Evolutionary conservation across 192 early-diverging fungal genomes (phyloP), one percentile per base, ranked within the genome.

Genomic region (Podila minutissima): DNA sequence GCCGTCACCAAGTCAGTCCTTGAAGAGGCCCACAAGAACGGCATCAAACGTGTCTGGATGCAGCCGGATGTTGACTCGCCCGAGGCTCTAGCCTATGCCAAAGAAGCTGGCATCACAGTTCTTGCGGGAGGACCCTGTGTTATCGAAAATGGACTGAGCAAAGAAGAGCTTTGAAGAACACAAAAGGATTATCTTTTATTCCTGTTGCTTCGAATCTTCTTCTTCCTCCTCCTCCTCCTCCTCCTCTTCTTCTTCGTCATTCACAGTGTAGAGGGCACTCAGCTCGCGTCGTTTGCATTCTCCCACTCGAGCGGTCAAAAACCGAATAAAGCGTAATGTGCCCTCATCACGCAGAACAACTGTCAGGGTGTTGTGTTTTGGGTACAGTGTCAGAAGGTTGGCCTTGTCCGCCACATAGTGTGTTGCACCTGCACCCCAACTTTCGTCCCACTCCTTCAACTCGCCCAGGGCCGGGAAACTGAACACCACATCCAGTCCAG

Each of bases 81-180:
- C 24, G 91, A 87, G 24, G 92, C 85, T 11, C 37, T 88, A 2
- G 63, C 37, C 0, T 83, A 72, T 62, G 89, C 89, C 3, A 69
- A 79, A 20, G 46, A 89, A 15, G 48, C 26, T 12, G 75, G 75
- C 5, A 62, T 93, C 48, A 87, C 89, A 58, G 81, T 92, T 10
- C 76, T 95, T 64, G 67, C 81, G 17, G 89, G 86, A 11, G 92
- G 92, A 2, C 91, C 91, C 19, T 94, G 92, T 69, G 83, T 94
- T n/a, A 72, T 94, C 5, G 89, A 89, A 22, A 65, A 88, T 50
- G 86, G 86, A 3, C 62, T 81, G 26, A 37, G 65, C 20, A 74
- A 62, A 31, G 64, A 66, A 5, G 62, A 55, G 22, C 17, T 57
- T 41, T 61, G 29, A 61, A 61, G 26, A 31, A 35, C 38, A 41